Conservation (phyloP, 177 flowering plant genomes). For the Telopea speciosissima region DNA sequence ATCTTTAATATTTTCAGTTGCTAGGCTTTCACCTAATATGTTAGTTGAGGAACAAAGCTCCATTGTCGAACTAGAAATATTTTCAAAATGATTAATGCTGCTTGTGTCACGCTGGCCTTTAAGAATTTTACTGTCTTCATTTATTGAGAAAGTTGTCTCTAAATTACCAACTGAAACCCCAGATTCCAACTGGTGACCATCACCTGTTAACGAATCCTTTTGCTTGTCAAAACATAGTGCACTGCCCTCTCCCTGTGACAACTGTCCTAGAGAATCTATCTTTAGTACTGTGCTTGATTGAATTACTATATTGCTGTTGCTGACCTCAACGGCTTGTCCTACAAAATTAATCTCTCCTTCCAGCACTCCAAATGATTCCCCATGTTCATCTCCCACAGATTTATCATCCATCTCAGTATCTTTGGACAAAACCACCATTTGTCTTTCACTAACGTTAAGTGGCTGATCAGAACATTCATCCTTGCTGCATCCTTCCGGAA, state of each 20-base stretch:
- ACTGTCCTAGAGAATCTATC: constrained; percentile 13
- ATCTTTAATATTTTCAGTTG: constrained; percentile 9
- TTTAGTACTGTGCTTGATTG: constrained; percentile 9
- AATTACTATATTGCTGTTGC: constrained; percentile 10
- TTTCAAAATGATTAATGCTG: constrained; percentile 7
- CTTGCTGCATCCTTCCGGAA: constrained; percentile 16
- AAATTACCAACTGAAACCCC: constrained; percentile 11
- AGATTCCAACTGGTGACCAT: constrained; percentile 12
- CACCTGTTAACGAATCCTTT: constrained; percentile 6
- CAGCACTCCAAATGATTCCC: constrained; percentile 9
- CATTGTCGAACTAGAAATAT: constrained; percentile 8
- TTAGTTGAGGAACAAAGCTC: constrained; percentile 20
- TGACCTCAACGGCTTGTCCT: constrained; percentile 12
- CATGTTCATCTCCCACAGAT: constrained; percentile 7
- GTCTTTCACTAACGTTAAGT: constrained; percentile 12
- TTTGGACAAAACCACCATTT: constrained; percentile 12
- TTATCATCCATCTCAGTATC: constrained; percentile 12
- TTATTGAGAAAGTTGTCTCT: constrained; percentile 11
- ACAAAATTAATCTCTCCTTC: constrained; percentile 12
- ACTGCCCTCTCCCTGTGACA: constrained; percentile 4
- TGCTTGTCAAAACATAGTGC: constrained; percentile 5
- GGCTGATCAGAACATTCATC: constrained; percentile 5
- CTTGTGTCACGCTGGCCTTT: constrained; percentile 11
- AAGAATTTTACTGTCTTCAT: constrained; percentile 12
- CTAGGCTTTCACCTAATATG: constrained; percentile 12